phyloP scores from a whole-genome alignment of 2,329 filamentous ascomycete genomes.

The Nemania bipapillata region DNA sequence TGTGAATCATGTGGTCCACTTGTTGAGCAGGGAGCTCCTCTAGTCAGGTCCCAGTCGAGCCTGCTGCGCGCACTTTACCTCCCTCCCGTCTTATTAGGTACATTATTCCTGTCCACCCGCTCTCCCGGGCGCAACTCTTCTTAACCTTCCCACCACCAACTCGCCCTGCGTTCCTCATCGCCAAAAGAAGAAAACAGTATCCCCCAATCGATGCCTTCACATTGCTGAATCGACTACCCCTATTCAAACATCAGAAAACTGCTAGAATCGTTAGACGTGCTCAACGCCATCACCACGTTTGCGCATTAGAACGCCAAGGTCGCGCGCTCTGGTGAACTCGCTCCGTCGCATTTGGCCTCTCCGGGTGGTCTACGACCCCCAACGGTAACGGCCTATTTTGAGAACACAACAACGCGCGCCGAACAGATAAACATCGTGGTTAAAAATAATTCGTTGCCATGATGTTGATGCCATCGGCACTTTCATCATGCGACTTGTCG shows the following conservation, averaged over 20 bases:
- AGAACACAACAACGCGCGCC: conserved; percentile 12
- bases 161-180: conserved; percentile 34
- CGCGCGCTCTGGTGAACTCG: conserved; percentile 5
- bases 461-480: conserved; percentile 70
- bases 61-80: conserved; percentile 38
- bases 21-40: conserved; percentile 33
- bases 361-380: conserved; percentile 4
- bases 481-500: conserved; percentile 66
- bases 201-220: conserved; percentile 4
- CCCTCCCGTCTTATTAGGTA: conserved; percentile 46
- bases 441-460: conserved; percentile 38
- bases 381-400: conserved; percentile 11
- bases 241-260: not conserved
- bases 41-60: conserved; percentile 25
- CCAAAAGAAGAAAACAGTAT: conserved; percentile 1
- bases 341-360: conserved; percentile 31
- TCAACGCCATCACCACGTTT: not conserved
- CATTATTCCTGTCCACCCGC: conserved; percentile 47
- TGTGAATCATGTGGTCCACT: conserved; percentile 46
- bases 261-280: not conserved
- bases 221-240: not conserved
- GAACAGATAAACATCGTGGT: conserved; percentile 8
- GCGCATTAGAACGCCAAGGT: conserved; percentile 17
- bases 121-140: conserved; percentile 40
- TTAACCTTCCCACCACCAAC: conserved; percentile 43